Base-by-base conservation (phyloP, 345 rosid species). In the Populus nigra region DNA sequence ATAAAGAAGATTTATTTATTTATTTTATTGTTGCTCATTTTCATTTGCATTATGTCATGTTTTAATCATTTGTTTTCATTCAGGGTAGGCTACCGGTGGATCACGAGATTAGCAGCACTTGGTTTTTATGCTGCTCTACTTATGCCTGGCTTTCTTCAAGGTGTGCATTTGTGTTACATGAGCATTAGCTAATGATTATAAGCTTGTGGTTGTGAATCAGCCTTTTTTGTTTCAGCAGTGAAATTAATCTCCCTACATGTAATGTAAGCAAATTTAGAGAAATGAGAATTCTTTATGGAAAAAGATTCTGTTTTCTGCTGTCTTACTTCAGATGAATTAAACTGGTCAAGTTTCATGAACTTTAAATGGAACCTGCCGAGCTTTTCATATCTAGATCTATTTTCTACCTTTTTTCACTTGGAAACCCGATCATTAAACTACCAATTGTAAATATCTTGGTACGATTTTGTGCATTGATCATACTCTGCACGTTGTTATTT, bases 11-110 rank as follows among this genome's bases (percentile, higher is more conserved):
- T 49, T 31, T 31, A 33, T 33, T 33, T 33, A 33, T 33, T 39
- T 61, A 5, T 29, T 76, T 4, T 69, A 39, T 75, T 15, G 25
- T 8, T 77, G 23, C 36, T 11, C 71, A 39, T 50, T 36, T 38
- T 70, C 38, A 49, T 29, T 35, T 43, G n/a, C 43, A 49, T 18
- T 2, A 73, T 78, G 67, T 53, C 78, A 73, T 53, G 74, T 69
- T 78, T 72, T 82, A 65, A 78, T 71, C 79, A 74, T 74, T 66
- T 65, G 53, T 78, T 25, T 78, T 82, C 33, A 8, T 78, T 78
- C 85, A 82, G 85, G 82, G 43, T 82, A 82, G 85, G 85, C 72
- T 82, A 78, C 65, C 79, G 82, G 57, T 82, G 85, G 85, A 71
- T 82, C 73, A 74, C 79, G 27, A 82, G 82, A 65, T 77, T 82